Evolutionary conservation across 1,139 yeast species (phyloP), one percentile per base, ranked within the genome.

Genomic region (Nakaseomyces kungkrabaensis): DNA sequence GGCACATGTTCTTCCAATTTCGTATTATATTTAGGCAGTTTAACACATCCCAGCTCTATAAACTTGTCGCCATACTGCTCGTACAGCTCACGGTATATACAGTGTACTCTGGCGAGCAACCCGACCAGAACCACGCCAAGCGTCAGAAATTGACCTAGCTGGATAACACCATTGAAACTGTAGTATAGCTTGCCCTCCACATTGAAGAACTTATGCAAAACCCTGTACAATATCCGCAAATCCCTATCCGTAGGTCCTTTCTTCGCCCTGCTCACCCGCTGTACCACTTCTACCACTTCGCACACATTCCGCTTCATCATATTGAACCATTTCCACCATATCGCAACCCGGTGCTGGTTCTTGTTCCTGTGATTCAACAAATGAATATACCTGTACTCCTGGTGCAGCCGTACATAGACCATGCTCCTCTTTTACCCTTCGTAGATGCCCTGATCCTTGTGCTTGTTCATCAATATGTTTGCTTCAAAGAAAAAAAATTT

Each of bases 91-190:
- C 34, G 44, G 43, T 59, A 63, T 41, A 73, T 47, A 55, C 54
- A 38, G 54, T 72, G 66, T 3, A 86, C 60, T 52, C 74, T 72
- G 1, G 87, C 75, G 42, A 80, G 56, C 25, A 71, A 52, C 0
- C 86, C 95, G 4, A 87, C 60, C 46, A 88, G 65, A 0, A 85
- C 78, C 54, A 89, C 73, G 1, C 95, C 96, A 11, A 88, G 66
- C 2, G 83, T 75, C 5, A 87, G 73, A 61, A 82, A 89, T 61
- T 89, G 96, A 0, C 92, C 95, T 52, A 85, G 73, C 0, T 85
- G 81, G 6, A 88, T 71, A 0, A 89, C 73, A 0, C 82, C 76
- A 62, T 84, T 81, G 58, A 85, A 85, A 29, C 79, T 78, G 51
- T 76, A 74, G 62, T 77, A 83, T 13, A 56, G 60, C 54, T 49